Percentiles rank a stretch among this genome's conserved stretches.
Conservation (phyloP, 176 grass and related monocot species). For the Ampelocalamus luodianensis region DNA sequence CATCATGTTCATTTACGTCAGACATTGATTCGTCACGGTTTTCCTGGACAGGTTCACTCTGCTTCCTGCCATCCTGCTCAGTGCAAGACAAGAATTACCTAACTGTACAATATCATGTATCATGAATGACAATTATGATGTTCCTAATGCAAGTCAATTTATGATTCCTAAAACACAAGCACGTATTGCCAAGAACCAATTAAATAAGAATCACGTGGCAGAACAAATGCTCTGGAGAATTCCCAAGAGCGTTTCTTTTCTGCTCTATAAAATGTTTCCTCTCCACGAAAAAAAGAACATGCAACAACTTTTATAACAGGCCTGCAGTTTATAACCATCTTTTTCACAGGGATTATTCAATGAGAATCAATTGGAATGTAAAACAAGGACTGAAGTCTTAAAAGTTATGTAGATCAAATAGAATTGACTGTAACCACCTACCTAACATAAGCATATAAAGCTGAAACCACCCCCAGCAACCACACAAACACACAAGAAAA, state of each 20-base stretch:
- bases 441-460: neutral
- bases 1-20: conserved; percentile 43
- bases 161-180: neutral
- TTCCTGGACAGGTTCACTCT: conserved; percentile 17
- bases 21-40: conserved; percentile 59
- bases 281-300: neutral
- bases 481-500: neutral
- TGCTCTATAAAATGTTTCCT: neutral
- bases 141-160: conserved; percentile 14
- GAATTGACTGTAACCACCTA: neutral
- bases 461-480: neutral
- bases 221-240: neutral
- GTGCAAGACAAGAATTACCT: conserved; percentile 30
- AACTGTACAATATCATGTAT: neutral
- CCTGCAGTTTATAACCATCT: neutral
- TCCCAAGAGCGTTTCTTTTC: neutral
- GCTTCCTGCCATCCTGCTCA: conserved; percentile 41
- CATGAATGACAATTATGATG: neutral
- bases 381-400: neutral
- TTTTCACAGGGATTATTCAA: neutral
- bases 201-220: neutral
- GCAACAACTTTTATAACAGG: neutral
- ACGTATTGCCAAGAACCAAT: neutral
- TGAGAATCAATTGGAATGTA: neutral
- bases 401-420: neutral